These are phyloP conservation scores for Peronospora destructor DNA, from an alignment of 352 stramenopile genomes.

Conservation along the genomic window DNA sequence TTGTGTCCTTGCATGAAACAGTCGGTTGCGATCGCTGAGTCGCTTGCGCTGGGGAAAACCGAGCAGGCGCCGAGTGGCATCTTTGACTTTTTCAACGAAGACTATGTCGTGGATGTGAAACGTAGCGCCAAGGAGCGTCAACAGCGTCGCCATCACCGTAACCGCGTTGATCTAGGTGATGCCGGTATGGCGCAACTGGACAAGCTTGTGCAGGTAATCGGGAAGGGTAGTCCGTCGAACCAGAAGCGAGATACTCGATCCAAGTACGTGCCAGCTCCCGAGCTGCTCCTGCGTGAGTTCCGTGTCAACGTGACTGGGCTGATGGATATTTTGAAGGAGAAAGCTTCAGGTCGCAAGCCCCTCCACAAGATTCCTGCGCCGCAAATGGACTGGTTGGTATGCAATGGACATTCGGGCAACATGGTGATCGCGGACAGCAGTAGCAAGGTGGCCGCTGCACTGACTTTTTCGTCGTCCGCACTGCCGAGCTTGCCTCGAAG, in stretches of 20 bases:
- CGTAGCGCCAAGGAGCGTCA: slow-evolving; percentile 50
- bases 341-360: slow-evolving; percentile 54
- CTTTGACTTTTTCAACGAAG: slow-evolving; percentile 62
- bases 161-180: slow-evolving; percentile 65
- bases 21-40: slow-evolving; percentile 29
- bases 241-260: slow-evolving; percentile 56
- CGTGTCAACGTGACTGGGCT: slow-evolving; percentile 51
- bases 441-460: slow-evolving; percentile 3
- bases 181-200: slow-evolving; percentile 67
- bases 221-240: slow-evolving; percentile 61
- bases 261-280: slow-evolving; percentile 65
- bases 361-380: slow-evolving; percentile 62
- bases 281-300: slow-evolving; percentile 67
- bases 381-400: slow-evolving; percentile 53
- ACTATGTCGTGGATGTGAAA: slow-evolving; percentile 58
- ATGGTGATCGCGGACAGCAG: slow-evolving; percentile 45
- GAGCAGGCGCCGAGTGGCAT: slow-evolving; percentile 32
- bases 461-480: slow-evolving; percentile 10
- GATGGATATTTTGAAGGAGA: slow-evolving; percentile 67
- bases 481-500: slow-evolving; percentile 29
- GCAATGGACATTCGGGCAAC: slow-evolving; percentile 32
- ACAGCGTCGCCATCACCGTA: slow-evolving; percentile 45
- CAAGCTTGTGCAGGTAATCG: slow-evolving; percentile 58
- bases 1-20: slow-evolving; percentile 43
- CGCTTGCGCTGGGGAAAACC: slow-evolving; percentile 25